Evolutionary conservation across 2,329 filamentous ascomycete genomes (phyloP), one percentile per base, ranked within the genome.

Genomic region (Madurella mycetomatis): DNA sequence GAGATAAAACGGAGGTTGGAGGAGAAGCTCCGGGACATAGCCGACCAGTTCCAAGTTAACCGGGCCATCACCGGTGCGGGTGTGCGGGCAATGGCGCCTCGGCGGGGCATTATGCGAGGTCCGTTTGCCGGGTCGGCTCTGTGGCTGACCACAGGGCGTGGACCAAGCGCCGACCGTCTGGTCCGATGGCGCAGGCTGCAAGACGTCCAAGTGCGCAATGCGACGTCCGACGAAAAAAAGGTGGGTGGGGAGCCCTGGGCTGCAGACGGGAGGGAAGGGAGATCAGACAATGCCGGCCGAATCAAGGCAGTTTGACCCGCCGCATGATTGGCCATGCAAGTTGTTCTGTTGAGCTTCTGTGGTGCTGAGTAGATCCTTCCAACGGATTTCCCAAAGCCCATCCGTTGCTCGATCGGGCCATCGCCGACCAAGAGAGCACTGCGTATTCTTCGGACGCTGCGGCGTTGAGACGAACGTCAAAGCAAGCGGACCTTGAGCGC

Each of bases 181-280:
- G 13, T 3, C 34, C 34, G 34, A 37, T 12, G 9, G 2, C 9
- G 34, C 34, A 37, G 4, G 15, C 40, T 42, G 46, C 47, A 49
- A 41, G 48, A 46, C 19, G 55, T 3, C 17, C 52, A 51, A 57
- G 54, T 37, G 34, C 25, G 19, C 41, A 42, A 53, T 53, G 52
- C 45, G 48, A 48, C 47, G 39, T 46, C 32, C 25, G 18, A 34
- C 46, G 42, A 53, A 37, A 53, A 56, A 46, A 41, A 31, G 47
- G 31, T 30, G 41, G 18, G 18, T 19, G 40, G 43, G 42, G 17
- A 46, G 56, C 53, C 40, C 42, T 47, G 54, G 55, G 41, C 40
- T 53, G 54, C 56, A 55, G 57, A 53, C 57, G 54, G 60, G 54
- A 60, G 47, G 44, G 53, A 49, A 39, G 58, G n/a, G 25, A 56